phyloP scores from a whole-genome alignment of 108 stramenopile genomes.

The Fragilaria crotonensis region DNA sequence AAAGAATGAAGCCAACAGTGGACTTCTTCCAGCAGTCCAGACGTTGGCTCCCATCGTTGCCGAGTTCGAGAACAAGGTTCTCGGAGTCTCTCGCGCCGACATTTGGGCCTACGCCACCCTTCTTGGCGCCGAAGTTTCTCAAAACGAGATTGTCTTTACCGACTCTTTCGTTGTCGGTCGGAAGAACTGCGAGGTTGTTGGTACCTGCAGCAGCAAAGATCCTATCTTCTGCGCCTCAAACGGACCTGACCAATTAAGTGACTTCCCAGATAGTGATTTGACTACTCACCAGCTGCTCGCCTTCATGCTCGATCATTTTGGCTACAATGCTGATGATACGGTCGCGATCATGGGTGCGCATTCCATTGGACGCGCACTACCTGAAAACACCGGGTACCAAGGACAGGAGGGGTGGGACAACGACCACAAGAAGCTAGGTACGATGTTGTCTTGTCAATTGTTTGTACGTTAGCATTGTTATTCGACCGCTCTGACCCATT shows the following conservation, averaged over 20 bases:
- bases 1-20: slow-evolving; percentile 31
- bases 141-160: slow-evolving; percentile 13
- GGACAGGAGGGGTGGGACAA: slow-evolving; percentile 20
- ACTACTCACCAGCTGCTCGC: slow-evolving; percentile 17
- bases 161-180: slow-evolving; percentile 16
- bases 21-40: slow-evolving; percentile 31
- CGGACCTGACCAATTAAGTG: slow-evolving; percentile 13
- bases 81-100: slow-evolving; percentile 37
- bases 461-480: not conserved
- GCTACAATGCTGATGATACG: slow-evolving; percentile 30
- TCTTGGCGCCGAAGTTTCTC: slow-evolving; percentile 29
- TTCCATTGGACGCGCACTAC: slow-evolving; percentile 25
- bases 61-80: slow-evolving; percentile 8
- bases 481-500: not conserved
- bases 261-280: slow-evolving; percentile 8
- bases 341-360: slow-evolving; percentile 59
- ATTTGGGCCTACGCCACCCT: slow-evolving; percentile 47
- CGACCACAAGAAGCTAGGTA: not conserved
- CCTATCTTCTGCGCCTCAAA: slow-evolving; percentile 3
- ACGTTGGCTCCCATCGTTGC: slow-evolving; percentile 27
- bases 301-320: slow-evolving; percentile 41
- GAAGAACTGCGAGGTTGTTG: slow-evolving; percentile 11
- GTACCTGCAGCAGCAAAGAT: not conserved
- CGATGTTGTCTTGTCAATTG: not conserved
- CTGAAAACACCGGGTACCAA: slow-evolving; percentile 34